Conservation (phyloP, 1,284 basidiomycete species). For the Amylostereum chailletii region DNA sequence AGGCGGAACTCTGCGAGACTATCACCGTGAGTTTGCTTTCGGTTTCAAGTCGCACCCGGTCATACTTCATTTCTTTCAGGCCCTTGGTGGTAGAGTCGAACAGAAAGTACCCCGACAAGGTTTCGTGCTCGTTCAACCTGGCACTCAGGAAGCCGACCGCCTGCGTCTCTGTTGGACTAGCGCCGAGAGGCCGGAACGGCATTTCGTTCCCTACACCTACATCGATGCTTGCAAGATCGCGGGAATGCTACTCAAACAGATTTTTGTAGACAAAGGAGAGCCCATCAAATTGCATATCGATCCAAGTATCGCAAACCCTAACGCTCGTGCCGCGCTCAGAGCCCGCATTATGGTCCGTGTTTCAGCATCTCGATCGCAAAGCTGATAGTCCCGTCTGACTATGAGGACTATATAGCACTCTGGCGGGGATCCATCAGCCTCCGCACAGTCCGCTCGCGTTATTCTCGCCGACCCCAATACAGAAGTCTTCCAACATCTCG, state of each 20-base stretch:
- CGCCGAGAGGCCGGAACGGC: constrained; percentile 56
- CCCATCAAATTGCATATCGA: constrained; percentile 72
- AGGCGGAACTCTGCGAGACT: constrained; percentile 57
- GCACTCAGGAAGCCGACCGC: constrained; percentile 60
- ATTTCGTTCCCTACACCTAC: constrained; percentile 71
- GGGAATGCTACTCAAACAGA: constrained; percentile 60
- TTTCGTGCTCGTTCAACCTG: constrained; percentile 60
- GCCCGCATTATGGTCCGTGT: constrained; percentile 57
- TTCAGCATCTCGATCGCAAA: no score
- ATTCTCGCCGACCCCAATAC: constrained; percentile 72
- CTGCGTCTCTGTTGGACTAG: constrained; percentile 61
- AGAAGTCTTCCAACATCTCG: constrained; percentile 59
- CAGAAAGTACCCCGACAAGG: constrained; percentile 67
- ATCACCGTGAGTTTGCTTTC: constrained; percentile 44
- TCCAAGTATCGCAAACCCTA: constrained; percentile 65
- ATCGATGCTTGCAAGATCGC: constrained; percentile 72
- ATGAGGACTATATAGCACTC: constrained; percentile 43
- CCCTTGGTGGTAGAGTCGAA: constrained; percentile 66
- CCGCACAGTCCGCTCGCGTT: constrained; percentile 56
- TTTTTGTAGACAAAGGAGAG: constrained; percentile 53
- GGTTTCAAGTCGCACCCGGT: constrained; percentile 5
- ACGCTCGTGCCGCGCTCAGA: constrained; percentile 52
- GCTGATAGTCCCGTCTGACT: no score
- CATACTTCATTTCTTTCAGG: constrained; percentile 24
- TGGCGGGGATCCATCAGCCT: constrained; percentile 63